Conservation (phyloP, 768 basidiomycete species). For the Russula lepida region DNA sequence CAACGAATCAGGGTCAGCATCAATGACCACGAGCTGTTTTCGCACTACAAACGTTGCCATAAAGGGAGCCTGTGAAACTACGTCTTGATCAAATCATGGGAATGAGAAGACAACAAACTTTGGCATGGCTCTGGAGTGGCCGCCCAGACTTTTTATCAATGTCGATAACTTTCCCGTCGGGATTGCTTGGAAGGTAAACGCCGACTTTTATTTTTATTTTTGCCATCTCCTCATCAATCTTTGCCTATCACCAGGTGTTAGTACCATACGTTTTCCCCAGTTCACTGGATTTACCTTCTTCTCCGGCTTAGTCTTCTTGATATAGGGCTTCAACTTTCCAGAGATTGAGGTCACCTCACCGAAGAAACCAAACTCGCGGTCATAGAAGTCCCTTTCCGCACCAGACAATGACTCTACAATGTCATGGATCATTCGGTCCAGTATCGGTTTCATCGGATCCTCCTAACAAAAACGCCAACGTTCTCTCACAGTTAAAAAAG, state of each 20-base stretch:
- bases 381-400: constrained; percentile 81
- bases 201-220: constrained; percentile 91
- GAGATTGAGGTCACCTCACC: constrained; percentile 96
- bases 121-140: constrained; percentile 95
- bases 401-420: constrained; percentile 85
- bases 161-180: constrained; percentile 94
- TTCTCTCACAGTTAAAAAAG: background rate
- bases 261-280: background rate
- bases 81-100: constrained; percentile 2
- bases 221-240: constrained; percentile 99
- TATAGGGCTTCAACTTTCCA: constrained; percentile 91
- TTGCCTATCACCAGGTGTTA: constrained; percentile 49
- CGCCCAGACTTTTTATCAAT: constrained; percentile 95
- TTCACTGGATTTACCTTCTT: constrained; percentile 61
- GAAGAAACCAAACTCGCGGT: constrained; percentile 94
- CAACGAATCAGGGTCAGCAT: constrained; percentile 66
- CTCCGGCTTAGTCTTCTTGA: constrained; percentile 91
- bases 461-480: constrained; percentile 41
- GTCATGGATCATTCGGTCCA: constrained; percentile 76
- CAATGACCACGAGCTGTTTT: constrained; percentile 65
- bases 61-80: constrained; percentile 76
- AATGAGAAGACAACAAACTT: constrained; percentile 40
- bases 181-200: constrained; percentile 95
- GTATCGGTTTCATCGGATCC: constrained; percentile 91
- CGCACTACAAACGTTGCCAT: constrained; percentile 99